Base-by-base conservation (phyloP, 371 early-diverging fungal species). In the Polyrhizophydium stewartii region DNA sequence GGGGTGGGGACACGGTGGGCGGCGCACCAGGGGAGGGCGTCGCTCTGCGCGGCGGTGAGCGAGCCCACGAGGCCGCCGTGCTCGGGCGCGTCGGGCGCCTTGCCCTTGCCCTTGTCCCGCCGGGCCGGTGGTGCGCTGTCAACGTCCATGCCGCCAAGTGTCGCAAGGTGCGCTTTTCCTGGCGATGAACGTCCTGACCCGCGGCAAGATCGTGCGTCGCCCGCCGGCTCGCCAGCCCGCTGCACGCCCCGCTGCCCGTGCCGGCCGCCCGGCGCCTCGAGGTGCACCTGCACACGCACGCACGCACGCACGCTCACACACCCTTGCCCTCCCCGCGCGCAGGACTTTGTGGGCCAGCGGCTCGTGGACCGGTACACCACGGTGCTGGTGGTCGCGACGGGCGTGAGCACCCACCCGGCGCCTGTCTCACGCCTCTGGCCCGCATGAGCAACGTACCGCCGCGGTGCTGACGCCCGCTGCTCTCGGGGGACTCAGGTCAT, bases 1-100 rank as follows among this genome's bases (percentile, higher is more conserved):
- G n/a, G n/a, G n/a, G n/a, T n/a, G n/a, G n/a, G n/a, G n/a, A 35
- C 7, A 49, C 13, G 24, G 0, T n/a, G 25, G 2, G 35, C 1
- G 28, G 12, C 62, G 2, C n/a, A 77, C 81, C 84, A 82, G 7
- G 82, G 82, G 68, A 82, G 58, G 33, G 71, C 71, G 27, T 77
- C 79, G 37, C 64, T 65, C 16, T 58, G 43, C n/a, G 59, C 30
- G 47, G 35, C 35, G 13, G 35, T n/a, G n/a, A n/a, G n/a, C n/a
- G n/a, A n/a, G n/a, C n/a, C n/a, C n/a, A n/a, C n/a, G n/a, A n/a
- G n/a, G n/a, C 41, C 57, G 7, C 22, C 21, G 30, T 35, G 31
- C 45, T 17, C 35, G 43, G 24, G 45, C 43, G 32, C 49, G n/a
- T 60, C 73, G n/a, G 58, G 62, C 1, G 51, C 59, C 55, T 74